Evolutionary conservation across 768 basidiomycete genomes (phyloP).

Genomic region (Strobilomyces echinocephalus): DNA sequence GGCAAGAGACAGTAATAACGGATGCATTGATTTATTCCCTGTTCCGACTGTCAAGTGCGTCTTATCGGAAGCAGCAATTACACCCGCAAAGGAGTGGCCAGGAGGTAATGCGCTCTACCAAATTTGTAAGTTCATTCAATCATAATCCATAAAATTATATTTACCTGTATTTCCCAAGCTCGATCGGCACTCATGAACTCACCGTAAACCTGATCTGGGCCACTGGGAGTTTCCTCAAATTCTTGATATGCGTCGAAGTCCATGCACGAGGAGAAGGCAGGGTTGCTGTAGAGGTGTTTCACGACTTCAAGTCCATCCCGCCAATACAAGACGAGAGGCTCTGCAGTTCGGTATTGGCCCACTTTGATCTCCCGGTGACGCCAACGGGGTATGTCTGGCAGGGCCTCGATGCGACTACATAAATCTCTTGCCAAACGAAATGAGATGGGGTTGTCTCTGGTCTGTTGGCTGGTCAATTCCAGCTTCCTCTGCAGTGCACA

Average conservation of each 20-base stretch:
- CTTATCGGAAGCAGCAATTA: not conserved
- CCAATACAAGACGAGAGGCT: conserved; percentile 2
- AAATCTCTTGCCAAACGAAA: not conserved
- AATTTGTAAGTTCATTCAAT: not conserved
- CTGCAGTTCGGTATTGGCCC: not conserved
- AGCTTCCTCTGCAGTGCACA: not conserved
- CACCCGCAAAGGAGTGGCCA: not conserved
- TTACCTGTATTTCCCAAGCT: not conserved
- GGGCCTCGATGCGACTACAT: not conserved
- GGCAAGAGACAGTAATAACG: no score
- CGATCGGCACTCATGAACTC: not conserved
- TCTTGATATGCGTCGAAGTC: conserved; percentile 4
- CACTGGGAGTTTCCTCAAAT: not conserved
- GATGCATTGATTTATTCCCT: conserved; percentile 25
- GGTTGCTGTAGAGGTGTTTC: conserved; percentile 23
- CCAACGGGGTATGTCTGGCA: conserved; percentile 5
- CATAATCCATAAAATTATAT: no score
- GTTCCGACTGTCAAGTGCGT: not conserved
- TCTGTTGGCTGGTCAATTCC: not conserved
- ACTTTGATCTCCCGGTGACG: not conserved
- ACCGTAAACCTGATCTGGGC: not conserved
- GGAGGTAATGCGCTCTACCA: not conserved
- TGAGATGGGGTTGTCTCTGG: not conserved
- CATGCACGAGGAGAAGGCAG: conserved; percentile 10
- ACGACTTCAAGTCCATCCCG: conserved; percentile 26